These are phyloP conservation scores for Globisporangium nunn DNA, from an alignment of 352 stramenopile species.

Conservation along the genomic window DNA sequence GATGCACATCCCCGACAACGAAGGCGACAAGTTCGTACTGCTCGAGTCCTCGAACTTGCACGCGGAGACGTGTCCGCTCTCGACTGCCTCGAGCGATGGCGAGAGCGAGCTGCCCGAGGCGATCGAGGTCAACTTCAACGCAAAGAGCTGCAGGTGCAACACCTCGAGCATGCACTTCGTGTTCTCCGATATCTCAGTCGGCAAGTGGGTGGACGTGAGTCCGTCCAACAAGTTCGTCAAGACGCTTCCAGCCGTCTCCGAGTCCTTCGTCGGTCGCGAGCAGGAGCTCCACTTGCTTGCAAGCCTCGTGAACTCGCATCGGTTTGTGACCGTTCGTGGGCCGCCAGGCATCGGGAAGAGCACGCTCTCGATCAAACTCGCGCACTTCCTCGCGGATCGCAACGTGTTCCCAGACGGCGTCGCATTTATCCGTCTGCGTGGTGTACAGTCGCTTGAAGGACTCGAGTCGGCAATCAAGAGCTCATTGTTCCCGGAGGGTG, in stretches of 20 bases:
- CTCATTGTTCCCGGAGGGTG: constrained; percentile 50
- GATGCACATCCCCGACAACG: constrained; percentile 47
- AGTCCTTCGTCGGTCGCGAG: constrained; percentile 70
- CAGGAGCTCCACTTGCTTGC: constrained; percentile 68
- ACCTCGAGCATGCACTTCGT: constrained; percentile 46
- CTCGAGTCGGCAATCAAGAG: constrained; percentile 73
- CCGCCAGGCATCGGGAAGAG: constrained; percentile 75
- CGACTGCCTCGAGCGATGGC: neutral
- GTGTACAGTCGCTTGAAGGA: constrained; percentile 61
- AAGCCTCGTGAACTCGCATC: constrained; percentile 42
- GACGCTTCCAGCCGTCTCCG: constrained; percentile 53
- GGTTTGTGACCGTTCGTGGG: constrained; percentile 66
- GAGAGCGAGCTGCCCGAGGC: constrained; percentile 18
- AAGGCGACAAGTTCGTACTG: constrained; percentile 76
- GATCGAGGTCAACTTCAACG: constrained; percentile 45
- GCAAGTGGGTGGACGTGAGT: constrained; percentile 73
- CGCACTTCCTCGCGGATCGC: constrained; percentile 66
- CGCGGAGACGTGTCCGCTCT: constrained; percentile 37
- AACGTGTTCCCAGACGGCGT: constrained; percentile 70
- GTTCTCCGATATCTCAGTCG: constrained; percentile 63
- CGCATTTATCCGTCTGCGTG: constrained; percentile 61
- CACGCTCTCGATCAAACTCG: constrained; percentile 61
- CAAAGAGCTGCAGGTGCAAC: constrained; percentile 47
- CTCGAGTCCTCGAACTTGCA: constrained; percentile 64
- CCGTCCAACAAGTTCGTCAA: constrained; percentile 61